Percentiles rank a stretch among this genome's conserved stretches.
phyloP scores from a whole-genome alignment of 2,329 filamentous ascomycete genomes.

The Fulvia fulva region DNA sequence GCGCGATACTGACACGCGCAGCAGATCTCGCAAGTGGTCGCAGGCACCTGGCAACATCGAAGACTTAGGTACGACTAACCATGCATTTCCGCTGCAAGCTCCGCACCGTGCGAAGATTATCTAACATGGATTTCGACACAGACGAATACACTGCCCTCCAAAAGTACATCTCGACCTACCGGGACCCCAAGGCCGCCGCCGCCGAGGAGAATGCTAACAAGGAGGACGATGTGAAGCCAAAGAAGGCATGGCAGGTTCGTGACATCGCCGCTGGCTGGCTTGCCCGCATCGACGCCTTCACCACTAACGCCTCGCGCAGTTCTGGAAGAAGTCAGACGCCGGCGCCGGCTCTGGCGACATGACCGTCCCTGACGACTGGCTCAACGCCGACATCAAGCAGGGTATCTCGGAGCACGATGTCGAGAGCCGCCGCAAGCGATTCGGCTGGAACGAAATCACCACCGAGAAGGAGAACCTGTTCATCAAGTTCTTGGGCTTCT shows the following conservation, averaged over 20 bases:
- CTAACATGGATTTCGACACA: slow-evolving; percentile 30
- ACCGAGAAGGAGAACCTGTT: slow-evolving; percentile 74
- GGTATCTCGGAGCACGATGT: slow-evolving; percentile 60
- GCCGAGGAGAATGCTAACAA: slow-evolving; percentile 39
- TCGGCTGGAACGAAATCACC: slow-evolving; percentile 67
- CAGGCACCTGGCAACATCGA: slow-evolving; percentile 40
- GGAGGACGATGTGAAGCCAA: slow-evolving; percentile 44
- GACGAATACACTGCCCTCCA: slow-evolving; percentile 65
- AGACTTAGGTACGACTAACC: slow-evolving; percentile 34
- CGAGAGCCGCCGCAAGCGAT: slow-evolving; percentile 61
- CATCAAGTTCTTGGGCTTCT: slow-evolving; percentile 70
- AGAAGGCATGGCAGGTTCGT: slow-evolving; percentile 50
- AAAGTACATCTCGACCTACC: slow-evolving; percentile 65
- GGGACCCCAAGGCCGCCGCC: slow-evolving; percentile 52
- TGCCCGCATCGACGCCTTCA: background rate
- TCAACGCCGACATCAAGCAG: slow-evolving; percentile 62
- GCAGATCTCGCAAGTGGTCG: slow-evolving; percentile 38
- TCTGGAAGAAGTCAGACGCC: slow-evolving; percentile 47
- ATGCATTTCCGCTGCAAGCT: slow-evolving; percentile 3
- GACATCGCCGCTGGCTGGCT: background rate
- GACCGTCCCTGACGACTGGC: slow-evolving; percentile 61
- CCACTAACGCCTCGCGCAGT: slow-evolving; percentile 35
- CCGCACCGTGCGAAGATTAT: slow-evolving; percentile 4
- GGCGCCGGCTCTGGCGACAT: slow-evolving; percentile 33
- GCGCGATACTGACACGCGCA: slow-evolving; percentile 15